These are phyloP conservation scores for Phlyctochytrium arcticum DNA, from an alignment of 192 early-diverging fungal genomes.

Conservation along the genomic window DNA sequence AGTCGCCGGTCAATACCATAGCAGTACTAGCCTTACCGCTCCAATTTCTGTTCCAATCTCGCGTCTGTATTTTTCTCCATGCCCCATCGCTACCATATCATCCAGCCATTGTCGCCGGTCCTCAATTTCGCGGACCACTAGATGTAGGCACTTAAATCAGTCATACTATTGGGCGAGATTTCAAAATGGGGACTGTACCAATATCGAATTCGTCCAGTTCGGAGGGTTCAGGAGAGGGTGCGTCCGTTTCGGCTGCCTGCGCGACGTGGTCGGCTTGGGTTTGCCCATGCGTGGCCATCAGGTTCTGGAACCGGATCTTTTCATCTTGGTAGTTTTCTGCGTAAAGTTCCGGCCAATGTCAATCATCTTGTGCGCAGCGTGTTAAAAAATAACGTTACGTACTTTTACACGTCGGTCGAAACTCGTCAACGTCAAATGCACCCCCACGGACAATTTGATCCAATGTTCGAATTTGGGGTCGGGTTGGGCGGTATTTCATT, in stretches of 20 bases:
- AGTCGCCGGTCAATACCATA: not conserved
- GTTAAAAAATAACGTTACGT: not conserved
- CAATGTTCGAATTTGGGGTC: slow-evolving; percentile 29
- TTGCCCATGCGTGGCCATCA: slow-evolving; percentile 23
- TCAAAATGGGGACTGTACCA: slow-evolving; percentile 17
- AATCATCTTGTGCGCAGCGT: not conserved
- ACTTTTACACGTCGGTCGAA: slow-evolving; percentile 26
- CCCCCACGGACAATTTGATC: slow-evolving; percentile 26
- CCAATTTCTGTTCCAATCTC: slow-evolving; percentile 45
- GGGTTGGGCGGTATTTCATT: slow-evolving; percentile 6
- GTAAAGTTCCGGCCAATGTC: not conserved
- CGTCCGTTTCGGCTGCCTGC: not conserved
- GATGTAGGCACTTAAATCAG: not conserved
- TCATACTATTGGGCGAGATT: not conserved
- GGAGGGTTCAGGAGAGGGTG: no score
- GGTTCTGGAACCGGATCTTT: slow-evolving; percentile 25
- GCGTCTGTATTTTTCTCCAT: slow-evolving; percentile 31
- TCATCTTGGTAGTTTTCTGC: slow-evolving; percentile 29
- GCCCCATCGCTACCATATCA: slow-evolving; percentile 47
- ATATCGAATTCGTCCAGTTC: slow-evolving; percentile 44
- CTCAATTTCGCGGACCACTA: slow-evolving; percentile 44
- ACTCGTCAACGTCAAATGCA: slow-evolving; percentile 37
- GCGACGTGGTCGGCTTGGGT: no score
- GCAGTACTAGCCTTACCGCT: slow-evolving; percentile 3
- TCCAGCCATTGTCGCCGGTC: slow-evolving; percentile 49